Conservation (phyloP, 2,329 filamentous ascomycete species). For the Aspergillus brasiliensis region DNA sequence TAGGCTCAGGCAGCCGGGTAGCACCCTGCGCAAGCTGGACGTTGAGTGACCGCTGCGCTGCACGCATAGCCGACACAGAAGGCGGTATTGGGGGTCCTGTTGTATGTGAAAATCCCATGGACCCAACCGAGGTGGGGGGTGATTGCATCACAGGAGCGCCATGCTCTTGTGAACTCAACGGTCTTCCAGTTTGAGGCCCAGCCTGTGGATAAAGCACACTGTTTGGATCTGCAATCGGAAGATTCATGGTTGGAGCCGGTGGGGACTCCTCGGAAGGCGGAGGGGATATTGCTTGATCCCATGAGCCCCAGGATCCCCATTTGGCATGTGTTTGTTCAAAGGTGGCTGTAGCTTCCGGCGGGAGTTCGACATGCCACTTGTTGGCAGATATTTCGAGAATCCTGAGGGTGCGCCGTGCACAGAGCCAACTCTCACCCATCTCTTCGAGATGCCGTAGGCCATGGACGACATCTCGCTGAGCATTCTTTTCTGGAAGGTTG, state of each 20-base stretch:
- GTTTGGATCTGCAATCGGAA: constrained; percentile 22
- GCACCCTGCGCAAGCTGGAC: constrained; percentile 23
- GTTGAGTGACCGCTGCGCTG: constrained; percentile 21
- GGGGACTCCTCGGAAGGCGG: constrained; percentile 31
- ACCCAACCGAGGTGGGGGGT: constrained; percentile 14
- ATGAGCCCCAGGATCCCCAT: constrained; percentile 68
- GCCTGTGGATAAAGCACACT: constrained; percentile 17
- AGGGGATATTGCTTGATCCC: constrained; percentile 44
- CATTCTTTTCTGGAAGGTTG: constrained; percentile 89
- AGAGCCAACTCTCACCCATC: constrained; percentile 92
- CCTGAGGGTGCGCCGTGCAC: constrained; percentile 78
- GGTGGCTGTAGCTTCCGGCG: constrained; percentile 76
- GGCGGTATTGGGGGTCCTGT: constrained; percentile 15
- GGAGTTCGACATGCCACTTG: constrained; percentile 88
- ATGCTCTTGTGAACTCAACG: constrained; percentile 7
- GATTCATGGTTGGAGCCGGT: constrained; percentile 17
- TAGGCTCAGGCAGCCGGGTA: constrained; percentile 33
- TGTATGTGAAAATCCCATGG: constrained; percentile 21
- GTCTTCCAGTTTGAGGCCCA: constrained; percentile 14
- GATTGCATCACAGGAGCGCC: constrained; percentile 13
- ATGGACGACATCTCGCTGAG: constrained; percentile 84
- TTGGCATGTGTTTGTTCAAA: constrained; percentile 77
- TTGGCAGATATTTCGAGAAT: constrained; percentile 81
- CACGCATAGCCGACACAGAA: constrained; percentile 24
- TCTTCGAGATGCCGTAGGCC: constrained; percentile 91